phyloP scores from a whole-genome alignment of 306 rosid genomes.

The Vigna unguiculata region DNA sequence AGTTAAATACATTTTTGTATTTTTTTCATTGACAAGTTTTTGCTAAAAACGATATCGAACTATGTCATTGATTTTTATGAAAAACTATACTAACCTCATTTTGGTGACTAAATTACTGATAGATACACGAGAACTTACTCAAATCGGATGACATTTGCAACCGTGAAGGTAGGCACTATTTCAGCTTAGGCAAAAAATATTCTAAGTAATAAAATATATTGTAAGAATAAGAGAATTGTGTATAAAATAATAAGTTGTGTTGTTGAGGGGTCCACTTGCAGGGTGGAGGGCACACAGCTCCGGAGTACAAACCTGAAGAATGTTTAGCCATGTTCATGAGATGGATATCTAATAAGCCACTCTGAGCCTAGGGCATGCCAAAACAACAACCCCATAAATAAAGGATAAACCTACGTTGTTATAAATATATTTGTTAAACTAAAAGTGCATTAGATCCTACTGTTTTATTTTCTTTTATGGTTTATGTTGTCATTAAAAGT shows the following conservation, averaged over 20 bases:
- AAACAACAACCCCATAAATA: neutral
- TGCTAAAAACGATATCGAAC: neutral
- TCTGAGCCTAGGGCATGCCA: neutral
- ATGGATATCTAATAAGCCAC: conserved; percentile 48
- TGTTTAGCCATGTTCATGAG: conserved; percentile 48
- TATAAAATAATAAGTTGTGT: no score
- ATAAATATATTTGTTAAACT: no score
- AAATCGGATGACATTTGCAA: conserved; percentile 60
- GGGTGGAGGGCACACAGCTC: conserved; percentile 61
- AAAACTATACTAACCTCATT: neutral
- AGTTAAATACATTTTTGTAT: no score
- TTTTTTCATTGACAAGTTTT: no score
- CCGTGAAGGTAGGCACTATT: conserved; percentile 49
- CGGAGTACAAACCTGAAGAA: conserved; percentile 49
- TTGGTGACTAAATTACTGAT: neutral
- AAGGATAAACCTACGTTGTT: neutral
- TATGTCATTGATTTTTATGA: neutral
- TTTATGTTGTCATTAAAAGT: no score
- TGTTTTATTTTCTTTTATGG: no score
- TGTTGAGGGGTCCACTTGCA: neutral
- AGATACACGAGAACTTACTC: conserved; percentile 52
- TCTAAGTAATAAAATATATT: no score
- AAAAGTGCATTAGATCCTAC: no score
- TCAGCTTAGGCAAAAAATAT: neutral
- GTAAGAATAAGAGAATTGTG: no score